Percentiles rank a stretch among this genome's conserved stretches.
These are phyloP conservation scores for Tricholoma sp. DNA, from an alignment of 768 basidiomycete genomes.

Conservation along the genomic window DNA sequence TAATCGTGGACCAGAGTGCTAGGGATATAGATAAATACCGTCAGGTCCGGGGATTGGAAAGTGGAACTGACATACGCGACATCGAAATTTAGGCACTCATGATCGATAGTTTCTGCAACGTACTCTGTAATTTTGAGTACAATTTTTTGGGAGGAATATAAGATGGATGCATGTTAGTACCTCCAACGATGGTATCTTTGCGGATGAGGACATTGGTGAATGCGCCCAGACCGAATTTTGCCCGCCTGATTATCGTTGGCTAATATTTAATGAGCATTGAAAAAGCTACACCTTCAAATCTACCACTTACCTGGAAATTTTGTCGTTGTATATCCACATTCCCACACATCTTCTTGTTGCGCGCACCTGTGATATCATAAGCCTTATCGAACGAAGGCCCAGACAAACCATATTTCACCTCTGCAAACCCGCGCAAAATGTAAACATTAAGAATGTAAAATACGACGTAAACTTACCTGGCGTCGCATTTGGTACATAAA, in stretches of 20 bases:
- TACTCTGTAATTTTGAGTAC: conserved; percentile 32
- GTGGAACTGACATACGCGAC: conserved; percentile 2
- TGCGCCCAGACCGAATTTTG: conserved; percentile 39
- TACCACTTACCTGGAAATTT: conserved; percentile 11
- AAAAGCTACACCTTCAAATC: neutral
- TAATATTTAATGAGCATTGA: conserved; percentile 9
- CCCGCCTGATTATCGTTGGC: conserved; percentile 30
- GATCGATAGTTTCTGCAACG: conserved; percentile 25
- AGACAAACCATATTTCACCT: conserved; percentile 4
- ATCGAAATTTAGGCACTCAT: too few relatives aligned
- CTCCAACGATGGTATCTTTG: conserved; percentile 18
- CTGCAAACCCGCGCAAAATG: neutral
- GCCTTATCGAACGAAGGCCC: neutral
- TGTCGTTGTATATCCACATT: conserved; percentile 19
- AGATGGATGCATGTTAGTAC: conserved; percentile 9
- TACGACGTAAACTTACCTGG: conserved; percentile 25
- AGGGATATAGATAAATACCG: neutral
- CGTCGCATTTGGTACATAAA: conserved; percentile 39
- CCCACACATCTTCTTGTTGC: conserved; percentile 2
- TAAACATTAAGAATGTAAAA: neutral
- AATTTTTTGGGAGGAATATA: neutral
- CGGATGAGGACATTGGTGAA: conserved; percentile 27
- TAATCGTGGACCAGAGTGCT: conserved; percentile 8
- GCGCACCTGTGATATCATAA: neutral
- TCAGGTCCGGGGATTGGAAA: neutral